Percentiles rank a stretch among this genome's conserved stretches.
These are phyloP conservation scores for Rhizoclosmatium globosum DNA, from an alignment of 192 early-diverging fungal species.

Conservation along the genomic window DNA sequence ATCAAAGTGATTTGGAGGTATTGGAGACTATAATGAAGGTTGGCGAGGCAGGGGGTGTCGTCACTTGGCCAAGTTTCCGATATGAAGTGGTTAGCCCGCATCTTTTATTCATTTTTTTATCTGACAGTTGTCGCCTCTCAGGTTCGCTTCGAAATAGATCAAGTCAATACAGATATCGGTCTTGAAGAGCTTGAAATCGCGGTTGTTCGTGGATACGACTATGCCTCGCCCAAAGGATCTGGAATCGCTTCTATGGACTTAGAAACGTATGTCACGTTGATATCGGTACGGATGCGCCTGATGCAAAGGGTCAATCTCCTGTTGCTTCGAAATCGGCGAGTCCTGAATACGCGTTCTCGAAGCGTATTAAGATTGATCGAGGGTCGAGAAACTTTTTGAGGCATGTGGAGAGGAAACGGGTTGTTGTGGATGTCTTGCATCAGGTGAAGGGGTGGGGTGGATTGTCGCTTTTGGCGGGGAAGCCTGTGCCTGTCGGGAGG, in stretches of 20 bases:
- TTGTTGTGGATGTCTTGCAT: slow-evolving; percentile 74
- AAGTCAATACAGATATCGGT: slow-evolving; percentile 61
- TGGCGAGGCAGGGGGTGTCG: slow-evolving; percentile 39
- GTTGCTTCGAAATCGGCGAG: slow-evolving; percentile 49
- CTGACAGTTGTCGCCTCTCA: no score
- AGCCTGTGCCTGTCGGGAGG: slow-evolving; percentile 61
- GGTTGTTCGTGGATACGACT: slow-evolving; percentile 64
- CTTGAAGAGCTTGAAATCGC: slow-evolving; percentile 72
- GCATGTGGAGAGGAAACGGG: slow-evolving; percentile 74
- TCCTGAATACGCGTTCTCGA: slow-evolving; percentile 63
- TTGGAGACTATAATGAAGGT: slow-evolving; percentile 52
- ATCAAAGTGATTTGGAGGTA: slow-evolving; percentile 61
- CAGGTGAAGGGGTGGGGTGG: slow-evolving; percentile 55
- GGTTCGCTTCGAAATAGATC: slow-evolving; percentile 60
- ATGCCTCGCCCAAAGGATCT: slow-evolving; percentile 48
- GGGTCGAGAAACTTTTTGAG: slow-evolving; percentile 63
- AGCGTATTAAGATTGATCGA: slow-evolving; percentile 67
- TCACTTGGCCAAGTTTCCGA: slow-evolving; percentile 58
- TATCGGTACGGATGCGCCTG: slow-evolving; percentile 61
- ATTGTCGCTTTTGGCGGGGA: slow-evolving; percentile 55
- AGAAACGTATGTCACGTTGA: slow-evolving; percentile 75
- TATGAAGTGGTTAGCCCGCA: slow-evolving; percentile 21
- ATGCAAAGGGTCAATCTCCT: slow-evolving; percentile 73
- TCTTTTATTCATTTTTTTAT: no score
- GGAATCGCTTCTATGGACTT: slow-evolving; percentile 54